phyloP scores from a whole-genome alignment of 306 rosid genomes.

The Sesbania bispinosa region DNA sequence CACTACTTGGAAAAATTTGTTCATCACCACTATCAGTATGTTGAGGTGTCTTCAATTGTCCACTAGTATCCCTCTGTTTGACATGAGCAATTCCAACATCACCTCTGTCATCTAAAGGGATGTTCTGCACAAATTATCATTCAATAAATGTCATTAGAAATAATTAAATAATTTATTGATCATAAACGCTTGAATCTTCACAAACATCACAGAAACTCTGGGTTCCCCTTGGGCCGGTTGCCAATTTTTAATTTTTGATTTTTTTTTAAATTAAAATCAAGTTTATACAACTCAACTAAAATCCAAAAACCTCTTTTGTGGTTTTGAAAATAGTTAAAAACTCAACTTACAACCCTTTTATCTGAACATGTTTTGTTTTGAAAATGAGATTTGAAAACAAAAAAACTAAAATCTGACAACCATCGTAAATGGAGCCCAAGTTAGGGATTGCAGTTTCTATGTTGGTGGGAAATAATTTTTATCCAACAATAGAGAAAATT shows the following conservation, averaged over 20 bases:
- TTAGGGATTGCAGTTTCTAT: not conserved
- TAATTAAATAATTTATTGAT: not conserved
- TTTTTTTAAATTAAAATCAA: too few relatives aligned
- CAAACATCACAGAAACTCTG: not conserved
- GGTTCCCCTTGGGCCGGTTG: not conserved
- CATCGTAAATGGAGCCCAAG: too few relatives aligned
- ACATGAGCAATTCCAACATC: constrained; percentile 21
- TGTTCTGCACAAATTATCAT: constrained; percentile 27
- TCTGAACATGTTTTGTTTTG: too few relatives aligned
- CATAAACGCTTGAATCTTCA: not conserved
- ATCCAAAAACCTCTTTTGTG: too few relatives aligned
- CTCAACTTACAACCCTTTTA: too few relatives aligned
- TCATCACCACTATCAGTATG: constrained; percentile 25
- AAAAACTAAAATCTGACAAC: too few relatives aligned
- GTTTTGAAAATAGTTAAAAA: too few relatives aligned
- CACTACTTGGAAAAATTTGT: constrained; percentile 1
- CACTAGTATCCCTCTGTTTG: constrained; percentile 27
- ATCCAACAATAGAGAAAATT: too few relatives aligned
- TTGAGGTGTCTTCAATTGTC: constrained; percentile 27
- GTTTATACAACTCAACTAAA: too few relatives aligned
- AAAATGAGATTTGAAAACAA: too few relatives aligned
- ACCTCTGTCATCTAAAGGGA: constrained; percentile 28
- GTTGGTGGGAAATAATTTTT: not conserved
- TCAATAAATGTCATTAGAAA: not conserved
- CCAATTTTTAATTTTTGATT: too few relatives aligned